Conservation (phyloP, 2,329 filamentous ascomycete species). For the Colletotrichum falcatum region DNA sequence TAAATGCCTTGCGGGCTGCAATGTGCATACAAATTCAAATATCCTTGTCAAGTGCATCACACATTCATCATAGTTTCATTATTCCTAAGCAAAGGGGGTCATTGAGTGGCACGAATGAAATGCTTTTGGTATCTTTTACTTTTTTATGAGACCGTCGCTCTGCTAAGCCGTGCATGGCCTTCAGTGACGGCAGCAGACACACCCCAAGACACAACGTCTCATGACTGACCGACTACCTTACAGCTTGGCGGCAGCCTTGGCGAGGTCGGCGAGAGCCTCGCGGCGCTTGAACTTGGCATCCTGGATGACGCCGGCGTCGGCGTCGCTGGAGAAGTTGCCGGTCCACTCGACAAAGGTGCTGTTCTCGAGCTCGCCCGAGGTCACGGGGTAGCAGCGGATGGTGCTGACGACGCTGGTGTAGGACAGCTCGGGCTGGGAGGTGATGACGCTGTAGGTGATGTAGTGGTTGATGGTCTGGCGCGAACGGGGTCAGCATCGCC, state of each 20-base stretch:
- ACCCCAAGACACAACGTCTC: background rate
- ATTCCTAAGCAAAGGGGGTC: background rate
- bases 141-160: background rate
- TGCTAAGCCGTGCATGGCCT: background rate
- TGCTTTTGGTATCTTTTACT: slow-evolving; percentile 20
- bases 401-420: slow-evolving; percentile 77
- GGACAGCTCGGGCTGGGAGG: slow-evolving; percentile 71
- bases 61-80: too few species aligned
- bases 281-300: slow-evolving; percentile 83
- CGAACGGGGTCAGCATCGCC: background rate
- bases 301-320: slow-evolving; percentile 77
- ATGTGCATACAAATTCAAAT: too few species aligned
- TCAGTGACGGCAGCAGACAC: background rate
- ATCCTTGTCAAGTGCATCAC: background rate
- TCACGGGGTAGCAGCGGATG: slow-evolving; percentile 73
- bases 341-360: slow-evolving; percentile 78
- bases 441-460: slow-evolving; percentile 80
- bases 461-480: slow-evolving; percentile 75
- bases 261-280: slow-evolving; percentile 76
- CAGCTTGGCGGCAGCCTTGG: slow-evolving; percentile 59
- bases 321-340: slow-evolving; percentile 77
- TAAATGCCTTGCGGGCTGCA: background rate
- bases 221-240: slow-evolving; percentile 6
- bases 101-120: background rate
- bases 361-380: slow-evolving; percentile 72